phyloP scores from a whole-genome alignment of 495 filamentous ascomycete genomes.

The Astrothelium subdiscretum region DNA sequence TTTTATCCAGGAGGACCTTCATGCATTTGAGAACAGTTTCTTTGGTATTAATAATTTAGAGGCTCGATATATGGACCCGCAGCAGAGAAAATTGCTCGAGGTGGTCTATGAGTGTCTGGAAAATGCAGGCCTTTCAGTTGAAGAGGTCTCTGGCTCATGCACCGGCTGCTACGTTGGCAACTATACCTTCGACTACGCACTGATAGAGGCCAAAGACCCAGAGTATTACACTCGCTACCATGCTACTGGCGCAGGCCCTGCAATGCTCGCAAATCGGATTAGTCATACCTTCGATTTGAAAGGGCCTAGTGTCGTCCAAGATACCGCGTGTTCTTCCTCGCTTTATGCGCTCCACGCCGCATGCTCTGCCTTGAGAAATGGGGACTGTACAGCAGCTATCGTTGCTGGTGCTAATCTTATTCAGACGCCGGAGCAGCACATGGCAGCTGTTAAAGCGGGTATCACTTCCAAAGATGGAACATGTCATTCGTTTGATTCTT shows the following conservation, averaged over 20 bases:
- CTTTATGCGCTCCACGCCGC: conserved; percentile 4
- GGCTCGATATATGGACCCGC: conserved; percentile 7
- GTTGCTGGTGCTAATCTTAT: neutral
- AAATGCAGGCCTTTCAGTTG: conserved; percentile 13
- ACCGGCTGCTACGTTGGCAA: neutral
- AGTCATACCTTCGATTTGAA: conserved; percentile 38
- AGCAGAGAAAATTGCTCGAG: conserved; percentile 7
- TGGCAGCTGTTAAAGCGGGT: neutral
- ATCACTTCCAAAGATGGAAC: neutral
- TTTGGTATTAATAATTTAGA: conserved; percentile 7
- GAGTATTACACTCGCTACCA: neutral
- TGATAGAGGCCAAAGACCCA: neutral
- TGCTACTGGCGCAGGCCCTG: conserved; percentile 9
- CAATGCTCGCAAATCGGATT: conserved; percentile 40
- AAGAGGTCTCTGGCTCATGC: neutral
- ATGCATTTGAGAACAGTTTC: conserved; percentile 3
- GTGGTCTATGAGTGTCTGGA: conserved; percentile 4
- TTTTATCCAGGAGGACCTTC: conserved; percentile 2
- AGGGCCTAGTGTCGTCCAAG: conserved; percentile 22
- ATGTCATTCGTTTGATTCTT: conserved; percentile 5
- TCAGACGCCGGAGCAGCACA: neutral
- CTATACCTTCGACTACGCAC: neutral
- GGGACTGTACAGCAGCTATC: neutral
- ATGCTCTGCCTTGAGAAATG: neutral
- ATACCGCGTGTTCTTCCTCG: conserved; percentile 39